Base-by-base conservation (phyloP, 1,139 yeast species). In the Kodamaea anthophila region DNA sequence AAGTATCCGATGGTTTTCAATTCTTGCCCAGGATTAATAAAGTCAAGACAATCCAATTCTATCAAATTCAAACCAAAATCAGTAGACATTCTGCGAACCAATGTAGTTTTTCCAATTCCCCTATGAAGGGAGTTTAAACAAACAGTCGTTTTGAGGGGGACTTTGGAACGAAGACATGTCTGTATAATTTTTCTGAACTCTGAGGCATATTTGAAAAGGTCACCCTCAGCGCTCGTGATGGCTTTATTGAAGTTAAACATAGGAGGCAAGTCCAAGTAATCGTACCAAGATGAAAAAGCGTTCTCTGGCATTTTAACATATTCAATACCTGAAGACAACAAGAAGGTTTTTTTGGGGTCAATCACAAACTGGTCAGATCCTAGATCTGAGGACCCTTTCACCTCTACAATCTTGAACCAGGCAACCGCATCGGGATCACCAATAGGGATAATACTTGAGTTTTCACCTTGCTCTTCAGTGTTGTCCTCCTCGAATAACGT, bases 1-100 rank as follows among this genome's bases (percentile, higher is more conserved):
- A 91, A 59, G 3, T 74, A 58, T 0, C 96, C 98, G 18, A 91
- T 62, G 0, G 93, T 83, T 48, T 86, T 87, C 28, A 77, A 60
- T 36, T 85, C 94, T 19, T 84, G 76, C 2, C 88, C 87, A 1
- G 77, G 72, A 35, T 74, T 70, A 6, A 77, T 55, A n/a, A 72
- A 52, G 15, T 68, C 76, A 42, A 74, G 69, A 24, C 87, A 78
- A 43, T 87, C 94, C 10, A 91, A 55, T 30, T 76, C 84, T 24
- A 82, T 60, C 9, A 82, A 55, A 42, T 84, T 83, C 13, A 79
- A 55, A 0, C 96, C 96, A 31, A 79, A 51, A 22, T 72, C 72
- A 5, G 62, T 53, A 1, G 83, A 67, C 2, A 77, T 47, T 35
- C 74, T 71, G 33, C 70, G 55, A 0, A 85, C 72, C 21, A 83